Base-by-base conservation (phyloP, 2,329 filamentous ascomycete species). In the Septoria petroselini region DNA sequence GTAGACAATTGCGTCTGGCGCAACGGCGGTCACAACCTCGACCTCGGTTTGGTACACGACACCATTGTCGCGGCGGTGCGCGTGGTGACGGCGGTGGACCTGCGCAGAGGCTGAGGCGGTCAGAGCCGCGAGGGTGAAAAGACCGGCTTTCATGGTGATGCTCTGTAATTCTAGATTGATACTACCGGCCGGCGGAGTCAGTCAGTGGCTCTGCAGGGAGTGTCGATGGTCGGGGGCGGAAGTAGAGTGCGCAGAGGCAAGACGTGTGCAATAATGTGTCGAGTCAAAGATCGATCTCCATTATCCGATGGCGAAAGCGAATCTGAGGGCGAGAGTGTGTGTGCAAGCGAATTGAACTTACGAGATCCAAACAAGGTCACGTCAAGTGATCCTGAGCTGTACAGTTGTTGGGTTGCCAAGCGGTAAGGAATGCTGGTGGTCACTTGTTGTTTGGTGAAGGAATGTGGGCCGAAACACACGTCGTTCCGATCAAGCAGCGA, bases 1-100 rank as follows among this genome's bases (percentile, higher is more conserved):
- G 67, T 79, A 85, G 60, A 85, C 75, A 21, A 82, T 64, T 17
- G 76, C 73, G 41, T 78, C 71, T 50, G 77, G 70, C 4, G 74
- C 71, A 7, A 71, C 58, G 31, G 74, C 69, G 31, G 73, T 75
- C 9, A 72, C 65, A 25, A 63, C 56, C 41, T 59, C 46, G 46
- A 64, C 57, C 34, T 65, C 63, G 37, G 70, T 67, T 39, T 71
- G 58, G 30, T 56, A 48, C 3, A 52, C 51, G 17, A 54, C 49
- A 4, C 54, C 37, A 7, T 41, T 48, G 8, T 68, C 61, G 59
- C 68, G 66, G 58, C 63, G 62, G 62, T 71, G 63, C 52, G 59
- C 62, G 55, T 70, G 61, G 62, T 65, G 57, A 19, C 42, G 42
- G 63, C 67, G 62, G 55, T 68, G 60, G 37, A 59, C 52, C 45